These are phyloP conservation scores for Microcyclosporella mali DNA, from an alignment of 2,329 filamentous ascomycete species.

Conservation along the genomic window DNA sequence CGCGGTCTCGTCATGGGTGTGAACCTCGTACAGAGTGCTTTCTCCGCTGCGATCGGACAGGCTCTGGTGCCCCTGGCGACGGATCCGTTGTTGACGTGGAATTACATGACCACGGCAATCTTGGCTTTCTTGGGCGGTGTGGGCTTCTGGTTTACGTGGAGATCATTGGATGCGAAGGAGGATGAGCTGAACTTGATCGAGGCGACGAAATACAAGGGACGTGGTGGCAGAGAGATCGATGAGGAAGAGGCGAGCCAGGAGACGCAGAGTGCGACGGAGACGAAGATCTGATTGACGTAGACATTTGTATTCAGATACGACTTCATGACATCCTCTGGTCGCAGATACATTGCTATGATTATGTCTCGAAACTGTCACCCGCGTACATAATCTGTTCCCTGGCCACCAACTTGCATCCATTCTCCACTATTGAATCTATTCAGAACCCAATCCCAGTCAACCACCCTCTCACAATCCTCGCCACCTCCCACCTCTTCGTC, in stretches of 20 bases:
- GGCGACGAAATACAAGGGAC: conserved; percentile 23
- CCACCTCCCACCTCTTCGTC: conserved; percentile 36
- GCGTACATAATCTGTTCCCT: no score
- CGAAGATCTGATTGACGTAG: no score
- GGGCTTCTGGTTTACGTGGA: conserved; percentile 64
- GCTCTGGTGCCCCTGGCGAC: conserved; percentile 54
- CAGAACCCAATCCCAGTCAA: conserved; percentile 23
- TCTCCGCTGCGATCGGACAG: conserved; percentile 55
- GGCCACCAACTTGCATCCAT: no score
- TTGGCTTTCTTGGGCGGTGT: conserved; percentile 57
- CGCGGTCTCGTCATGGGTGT: conserved; percentile 44
- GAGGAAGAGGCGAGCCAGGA: not conserved
- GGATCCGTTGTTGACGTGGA: conserved; percentile 61
- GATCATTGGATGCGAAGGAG: conserved; percentile 59
- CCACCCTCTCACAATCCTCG: conserved; percentile 33
- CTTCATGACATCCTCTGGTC: no score
- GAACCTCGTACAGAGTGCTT: conserved; percentile 54
- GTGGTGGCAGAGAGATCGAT: conserved; percentile 3
- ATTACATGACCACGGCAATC: conserved; percentile 60
- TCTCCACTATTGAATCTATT: not conserved
- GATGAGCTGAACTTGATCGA: conserved; percentile 61
- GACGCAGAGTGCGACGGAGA: no score
- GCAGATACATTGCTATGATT: not conserved
- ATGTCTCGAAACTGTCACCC: no score
- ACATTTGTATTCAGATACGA: no score